phyloP scores from a whole-genome alignment of 345 rosid genomes.

The Eucalyptus tenuipes region DNA sequence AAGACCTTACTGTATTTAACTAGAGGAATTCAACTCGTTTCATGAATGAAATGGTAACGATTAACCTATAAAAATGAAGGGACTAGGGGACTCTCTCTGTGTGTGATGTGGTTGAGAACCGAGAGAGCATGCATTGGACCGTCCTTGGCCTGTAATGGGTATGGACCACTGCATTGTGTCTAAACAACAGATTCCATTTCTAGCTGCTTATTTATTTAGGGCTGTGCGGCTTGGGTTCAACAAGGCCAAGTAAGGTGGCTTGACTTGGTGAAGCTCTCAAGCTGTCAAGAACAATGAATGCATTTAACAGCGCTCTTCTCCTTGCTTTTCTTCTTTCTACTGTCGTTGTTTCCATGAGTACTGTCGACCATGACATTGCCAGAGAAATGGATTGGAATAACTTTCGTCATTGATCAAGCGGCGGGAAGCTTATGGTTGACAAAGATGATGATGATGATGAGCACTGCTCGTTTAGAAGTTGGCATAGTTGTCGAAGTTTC shows the following conservation, averaged over 20 bases:
- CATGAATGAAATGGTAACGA: neutral
- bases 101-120: neutral
- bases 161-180: neutral
- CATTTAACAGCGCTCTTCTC: neutral
- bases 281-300: neutral
- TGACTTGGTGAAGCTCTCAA: neutral
- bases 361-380: neutral
- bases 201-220: neutral
- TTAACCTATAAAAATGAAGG: neutral
- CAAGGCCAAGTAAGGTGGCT: neutral
- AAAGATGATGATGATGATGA: neutral
- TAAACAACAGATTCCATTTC: neutral
- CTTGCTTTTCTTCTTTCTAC: neutral
- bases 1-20: neutral
- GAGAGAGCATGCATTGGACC: neutral
- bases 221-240: neutral
- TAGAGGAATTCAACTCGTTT: neutral
- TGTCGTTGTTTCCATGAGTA: neutral
- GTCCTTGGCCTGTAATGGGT: neutral
- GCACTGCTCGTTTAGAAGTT: neutral
- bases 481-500: neutral
- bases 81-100: fast-evolving
- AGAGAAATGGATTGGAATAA: neutral
- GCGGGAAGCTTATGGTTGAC: neutral
- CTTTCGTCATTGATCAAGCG: neutral